Percentiles rank a stretch among this genome's conserved stretches.
Conservation (phyloP, 768 basidiomycete species). For the Dacryopinax primogenitus region DNA sequence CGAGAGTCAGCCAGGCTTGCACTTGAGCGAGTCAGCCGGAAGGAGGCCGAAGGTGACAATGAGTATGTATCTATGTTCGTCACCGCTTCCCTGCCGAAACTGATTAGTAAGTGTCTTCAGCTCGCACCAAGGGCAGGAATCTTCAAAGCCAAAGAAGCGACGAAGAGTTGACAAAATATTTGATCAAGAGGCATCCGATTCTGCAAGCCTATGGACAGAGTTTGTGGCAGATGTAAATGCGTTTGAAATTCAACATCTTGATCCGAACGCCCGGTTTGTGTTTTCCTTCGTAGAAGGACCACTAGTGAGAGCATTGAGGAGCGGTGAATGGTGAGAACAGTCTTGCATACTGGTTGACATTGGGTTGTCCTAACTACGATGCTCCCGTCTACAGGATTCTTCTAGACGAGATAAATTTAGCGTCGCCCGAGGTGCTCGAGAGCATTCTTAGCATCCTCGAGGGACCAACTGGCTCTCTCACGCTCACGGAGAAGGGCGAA, state of each 20-base stretch:
- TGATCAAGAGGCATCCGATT: constrained; percentile 26
- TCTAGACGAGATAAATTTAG: constrained; percentile 92
- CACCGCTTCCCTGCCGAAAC: neutral
- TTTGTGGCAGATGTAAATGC: constrained; percentile 58
- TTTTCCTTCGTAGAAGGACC: constrained; percentile 95
- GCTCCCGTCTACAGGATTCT: constrained; percentile 80
- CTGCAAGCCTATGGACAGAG: constrained; percentile 58
- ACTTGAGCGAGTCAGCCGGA: constrained; percentile 40
- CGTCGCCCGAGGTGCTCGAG: constrained; percentile 87
- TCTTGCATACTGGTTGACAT: neutral
- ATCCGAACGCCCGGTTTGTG: constrained; percentile 75
- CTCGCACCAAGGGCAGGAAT: constrained; percentile 9
- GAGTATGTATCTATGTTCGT: neutral
- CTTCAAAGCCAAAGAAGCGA: constrained; percentile 44
- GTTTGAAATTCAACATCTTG: constrained; percentile 83
- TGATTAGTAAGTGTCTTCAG: constrained; percentile 25
- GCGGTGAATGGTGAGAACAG: constrained; percentile 72
- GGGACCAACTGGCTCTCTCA: constrained; percentile 75
- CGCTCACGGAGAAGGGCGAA: constrained; percentile 84
- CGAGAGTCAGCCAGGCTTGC: constrained; percentile 59
- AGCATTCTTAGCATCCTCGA: constrained; percentile 80
- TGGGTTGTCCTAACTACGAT: constrained; percentile 3
- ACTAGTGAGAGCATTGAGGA: constrained; percentile 74
- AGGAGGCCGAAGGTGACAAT: neutral
- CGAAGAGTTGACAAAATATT: constrained; percentile 44